Evolutionary conservation across 768 basidiomycete genomes (phyloP), one percentile per base, ranked within the genome.

Genomic region (Boletus huronensis): DNA sequence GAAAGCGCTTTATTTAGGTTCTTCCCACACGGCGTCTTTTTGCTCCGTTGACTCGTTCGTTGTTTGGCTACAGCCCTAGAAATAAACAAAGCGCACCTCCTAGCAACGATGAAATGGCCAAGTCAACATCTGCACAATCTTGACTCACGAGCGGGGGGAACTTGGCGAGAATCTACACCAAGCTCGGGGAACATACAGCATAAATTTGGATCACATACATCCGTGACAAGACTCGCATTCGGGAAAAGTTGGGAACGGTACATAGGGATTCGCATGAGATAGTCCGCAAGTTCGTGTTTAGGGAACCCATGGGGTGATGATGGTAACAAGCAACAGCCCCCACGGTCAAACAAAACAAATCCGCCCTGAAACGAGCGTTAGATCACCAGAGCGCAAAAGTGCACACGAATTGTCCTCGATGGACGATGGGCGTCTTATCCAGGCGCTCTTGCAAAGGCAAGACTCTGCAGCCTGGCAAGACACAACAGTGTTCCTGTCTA

Each of bases 221-320:
- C 50, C 56, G 48, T 31, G 51, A 59, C 44, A 55, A 54, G 52
- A 51, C 49, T 55, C 29, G 57, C 26, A 44, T 58, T 53, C 38
- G 29, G 51, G 34, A 54, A 50, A 52, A 42, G 39, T 46, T 43
- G 45, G 32, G 6, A 57, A 66, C 49, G 44, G 58, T 65, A 68
- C 66, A 63, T 70, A 66, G 53, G 48, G 26, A 60, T 54, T 63
- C 35, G 58, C 56, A 68, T 46, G 58, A 59, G 58, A 68, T 57
- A 68, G 68, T 70, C 65, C 68, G 48, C 59, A 54, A 59, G 44
- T 52, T 60, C 53, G 39, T 51, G 59, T 48, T 53, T 50, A 44
- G n/a, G 49, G 41, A 53, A 45, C 43, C 39, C 40, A 32, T 23
- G 51, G 43, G 52, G 40, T 21, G 39, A 42, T 42, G 62, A 58